phyloP scores from a whole-genome alignment of 495 filamentous ascomycete genomes.

The Pyrenula massariospora region DNA sequence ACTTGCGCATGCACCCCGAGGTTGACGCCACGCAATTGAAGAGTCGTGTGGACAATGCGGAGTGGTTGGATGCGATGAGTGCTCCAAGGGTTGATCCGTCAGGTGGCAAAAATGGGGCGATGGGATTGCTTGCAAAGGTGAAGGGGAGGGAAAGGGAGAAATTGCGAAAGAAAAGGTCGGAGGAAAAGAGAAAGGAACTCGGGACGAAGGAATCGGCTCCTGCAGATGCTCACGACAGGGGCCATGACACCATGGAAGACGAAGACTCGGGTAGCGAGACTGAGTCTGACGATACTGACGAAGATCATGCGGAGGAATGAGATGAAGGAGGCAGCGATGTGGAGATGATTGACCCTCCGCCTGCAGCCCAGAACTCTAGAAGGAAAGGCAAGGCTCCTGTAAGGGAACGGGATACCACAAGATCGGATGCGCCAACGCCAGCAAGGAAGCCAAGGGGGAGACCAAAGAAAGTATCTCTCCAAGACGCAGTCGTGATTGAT shows the following conservation, averaged over 20 bases:
- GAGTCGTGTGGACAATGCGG: slow-evolving; percentile 38
- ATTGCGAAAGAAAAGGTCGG: slow-evolving; percentile 3
- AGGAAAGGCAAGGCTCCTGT: not conserved
- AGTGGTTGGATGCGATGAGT: slow-evolving; percentile 56
- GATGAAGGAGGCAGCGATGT: not conserved
- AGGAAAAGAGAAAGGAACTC: not conserved
- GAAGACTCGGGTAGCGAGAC: not conserved
- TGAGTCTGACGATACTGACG: not conserved
- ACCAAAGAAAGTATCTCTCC: not conserved
- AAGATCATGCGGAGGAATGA: not conserved
- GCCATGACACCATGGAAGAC: not conserved
- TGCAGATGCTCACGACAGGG: not conserved
- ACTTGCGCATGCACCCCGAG: slow-evolving; percentile 44
- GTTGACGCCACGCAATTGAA: slow-evolving; percentile 36
- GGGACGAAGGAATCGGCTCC: not conserved
- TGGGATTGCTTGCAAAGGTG: not conserved
- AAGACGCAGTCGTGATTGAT: not conserved
- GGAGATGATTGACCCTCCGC: not conserved
- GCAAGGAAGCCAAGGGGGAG: not conserved
- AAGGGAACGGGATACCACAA: not conserved
- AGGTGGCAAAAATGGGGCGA: not conserved
- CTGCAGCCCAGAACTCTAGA: not conserved
- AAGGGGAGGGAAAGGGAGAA: slow-evolving; percentile 1
- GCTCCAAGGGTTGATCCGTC: slow-evolving; percentile 46
- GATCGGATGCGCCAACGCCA: not conserved